Conservation (phyloP, 306 rosid genomes). For the Biancaea sappan region DNA sequence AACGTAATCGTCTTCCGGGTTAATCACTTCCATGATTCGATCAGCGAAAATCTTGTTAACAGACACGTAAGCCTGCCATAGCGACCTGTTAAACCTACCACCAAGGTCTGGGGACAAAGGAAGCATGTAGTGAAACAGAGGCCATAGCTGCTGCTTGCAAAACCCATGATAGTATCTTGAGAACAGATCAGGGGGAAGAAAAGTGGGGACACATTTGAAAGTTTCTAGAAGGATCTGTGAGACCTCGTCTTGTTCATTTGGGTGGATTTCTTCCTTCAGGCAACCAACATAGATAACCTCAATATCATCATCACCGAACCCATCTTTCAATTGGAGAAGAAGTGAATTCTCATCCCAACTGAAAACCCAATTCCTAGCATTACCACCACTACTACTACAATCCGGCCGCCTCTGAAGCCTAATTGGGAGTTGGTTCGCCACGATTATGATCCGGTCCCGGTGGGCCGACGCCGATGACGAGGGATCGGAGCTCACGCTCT, state of each 20-base stretch:
- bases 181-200: conserved; percentile 62
- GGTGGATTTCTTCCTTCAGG: conserved; percentile 62
- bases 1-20: conserved; percentile 70
- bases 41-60: conserved; percentile 73
- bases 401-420: conserved; percentile 56
- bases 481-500: conserved; percentile 49
- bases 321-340: conserved; percentile 69
- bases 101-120: conserved; percentile 74
- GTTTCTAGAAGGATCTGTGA: conserved; percentile 58
- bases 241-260: conserved; percentile 75
- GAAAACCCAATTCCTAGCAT: conserved; percentile 55
- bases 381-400: neutral
- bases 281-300: conserved; percentile 72
- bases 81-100: conserved; percentile 61
- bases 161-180: conserved; percentile 69
- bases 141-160: conserved; percentile 76
- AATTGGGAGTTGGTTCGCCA: conserved; percentile 72
- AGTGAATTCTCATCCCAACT: conserved; percentile 74
- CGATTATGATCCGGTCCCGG: conserved; percentile 65
- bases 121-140: conserved; percentile 71
- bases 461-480: conserved; percentile 53
- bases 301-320: conserved; percentile 66
- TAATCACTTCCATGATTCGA: conserved; percentile 76
- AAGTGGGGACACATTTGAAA: conserved; percentile 62
- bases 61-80: conserved; percentile 73